Percentiles rank a stretch among this genome's conserved stretches.
phyloP scores from a whole-genome alignment of 345 rosid genomes.

The Erodium maritimum region DNA sequence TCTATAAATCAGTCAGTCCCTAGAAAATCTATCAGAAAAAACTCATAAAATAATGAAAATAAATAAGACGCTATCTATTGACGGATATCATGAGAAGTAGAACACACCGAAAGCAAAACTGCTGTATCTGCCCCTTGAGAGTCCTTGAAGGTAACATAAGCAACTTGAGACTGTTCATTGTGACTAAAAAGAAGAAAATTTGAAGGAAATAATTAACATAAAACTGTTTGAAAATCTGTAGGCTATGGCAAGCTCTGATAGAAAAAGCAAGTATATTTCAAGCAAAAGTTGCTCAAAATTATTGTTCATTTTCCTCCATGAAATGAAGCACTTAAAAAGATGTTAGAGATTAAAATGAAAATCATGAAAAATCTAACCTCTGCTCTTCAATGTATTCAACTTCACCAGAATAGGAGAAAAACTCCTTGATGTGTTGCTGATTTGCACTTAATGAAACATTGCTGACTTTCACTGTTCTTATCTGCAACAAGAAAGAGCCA shows the following conservation, averaged over 20 bases:
- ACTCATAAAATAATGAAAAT: neutral
- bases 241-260: neutral
- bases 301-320: neutral
- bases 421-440: conserved; percentile 73
- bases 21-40: no score
- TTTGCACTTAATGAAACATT: conserved; percentile 64
- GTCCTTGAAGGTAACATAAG: conserved; percentile 81
- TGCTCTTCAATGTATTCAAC: conserved; percentile 38
- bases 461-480: conserved; percentile 61
- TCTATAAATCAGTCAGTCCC: no score
- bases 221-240: neutral
- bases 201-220: neutral
- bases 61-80: neutral
- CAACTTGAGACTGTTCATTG: conserved; percentile 51
- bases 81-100: neutral
- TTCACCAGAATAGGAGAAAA: conserved; percentile 89
- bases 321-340: neutral
- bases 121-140: conserved; percentile 87
- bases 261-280: neutral
- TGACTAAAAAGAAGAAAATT: conserved; percentile 24
- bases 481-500: conserved; percentile 15
- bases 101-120: conserved; percentile 64
- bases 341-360: no score
- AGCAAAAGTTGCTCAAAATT: neutral
- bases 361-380: neutral